These are phyloP conservation scores for Teratosphaeria epicoccoides DNA, from an alignment of 2,329 filamentous ascomycete species.

Conservation along the genomic window DNA sequence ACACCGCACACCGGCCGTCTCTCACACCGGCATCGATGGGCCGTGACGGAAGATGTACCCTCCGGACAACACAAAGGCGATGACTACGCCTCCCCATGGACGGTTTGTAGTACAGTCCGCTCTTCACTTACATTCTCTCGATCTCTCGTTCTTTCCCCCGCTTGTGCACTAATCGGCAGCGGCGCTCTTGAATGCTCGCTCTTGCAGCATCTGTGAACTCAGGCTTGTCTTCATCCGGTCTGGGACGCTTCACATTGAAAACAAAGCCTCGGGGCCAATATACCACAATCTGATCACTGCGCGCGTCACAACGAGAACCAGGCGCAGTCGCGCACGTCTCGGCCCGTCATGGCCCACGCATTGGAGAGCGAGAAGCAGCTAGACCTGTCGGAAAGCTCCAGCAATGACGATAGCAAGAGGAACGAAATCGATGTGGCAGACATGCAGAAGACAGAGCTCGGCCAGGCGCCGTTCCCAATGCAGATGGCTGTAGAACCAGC, in stretches of 20 bases:
- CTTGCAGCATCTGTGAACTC: too few relatives aligned
- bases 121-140: background rate
- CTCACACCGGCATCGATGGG: background rate
- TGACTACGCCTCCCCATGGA: background rate
- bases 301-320: background rate
- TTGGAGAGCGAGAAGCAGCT: constrained; percentile 15
- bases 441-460: constrained; percentile 20
- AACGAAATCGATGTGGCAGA: constrained; percentile 17
- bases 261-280: too few relatives aligned
- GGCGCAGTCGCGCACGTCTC: background rate
- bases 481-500: constrained; percentile 17
- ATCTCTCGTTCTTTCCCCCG: too few relatives aligned
- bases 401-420: constrained; percentile 13
- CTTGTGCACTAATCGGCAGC: background rate
- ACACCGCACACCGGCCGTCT: background rate
- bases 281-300: background rate
- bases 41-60: background rate
- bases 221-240: too few relatives aligned
- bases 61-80: background rate
- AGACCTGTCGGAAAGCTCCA: constrained; percentile 12
- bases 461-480: constrained; percentile 22
- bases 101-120: background rate
- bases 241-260: too few relatives aligned
- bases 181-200: background rate
- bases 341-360: constrained; percentile 9